These are phyloP conservation scores for Umbilicus rupestris DNA, from an alignment of 164 flowering plant species.

Conservation along the genomic window DNA sequence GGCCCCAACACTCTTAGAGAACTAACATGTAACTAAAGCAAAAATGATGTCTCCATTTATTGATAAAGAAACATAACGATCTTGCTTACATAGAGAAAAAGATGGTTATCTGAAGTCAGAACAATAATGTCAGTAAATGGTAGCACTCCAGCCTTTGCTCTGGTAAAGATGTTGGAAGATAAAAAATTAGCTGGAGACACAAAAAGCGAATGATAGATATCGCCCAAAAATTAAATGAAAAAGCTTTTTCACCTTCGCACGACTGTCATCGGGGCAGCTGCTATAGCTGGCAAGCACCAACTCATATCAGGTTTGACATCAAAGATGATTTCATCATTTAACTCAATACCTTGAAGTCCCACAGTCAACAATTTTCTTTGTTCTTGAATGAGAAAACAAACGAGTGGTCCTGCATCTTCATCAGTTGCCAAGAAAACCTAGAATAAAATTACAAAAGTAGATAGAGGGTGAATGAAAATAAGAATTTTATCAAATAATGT, in stretches of 20 bases:
- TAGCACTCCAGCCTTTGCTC: constrained; percentile 55
- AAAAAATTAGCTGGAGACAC: neutral
- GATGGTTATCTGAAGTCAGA: constrained; percentile 57
- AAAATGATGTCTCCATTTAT: neutral
- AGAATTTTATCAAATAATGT: neutral
- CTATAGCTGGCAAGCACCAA: constrained; percentile 79
- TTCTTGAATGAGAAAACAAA: constrained; percentile 85
- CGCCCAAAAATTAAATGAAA: neutral
- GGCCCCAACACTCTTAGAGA: neutral
- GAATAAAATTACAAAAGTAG: neutral
- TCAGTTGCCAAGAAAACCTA: constrained; percentile 91
- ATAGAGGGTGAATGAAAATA: constrained; percentile 1
- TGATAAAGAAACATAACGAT: neutral
- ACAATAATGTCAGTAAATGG: constrained; percentile 66
- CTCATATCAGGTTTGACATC: constrained; percentile 76
- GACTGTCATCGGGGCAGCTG: constrained; percentile 78
- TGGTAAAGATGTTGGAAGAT: constrained; percentile 24
- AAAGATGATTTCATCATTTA: constrained; percentile 48
- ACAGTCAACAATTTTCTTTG: constrained; percentile 62
- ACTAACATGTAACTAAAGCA: neutral
- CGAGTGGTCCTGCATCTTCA: constrained; percentile 66
- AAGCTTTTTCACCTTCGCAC: constrained; percentile 57
- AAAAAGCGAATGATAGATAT: neutral
- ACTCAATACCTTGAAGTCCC: constrained; percentile 65
- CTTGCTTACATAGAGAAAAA: constrained; percentile 82